A percentile compares a stretch with the other conserved stretches of the same genome.
Evolutionary conservation across 2,329 filamentous ascomycete species (phyloP).

Genomic region (Paraconiothyrium sp.): DNA sequence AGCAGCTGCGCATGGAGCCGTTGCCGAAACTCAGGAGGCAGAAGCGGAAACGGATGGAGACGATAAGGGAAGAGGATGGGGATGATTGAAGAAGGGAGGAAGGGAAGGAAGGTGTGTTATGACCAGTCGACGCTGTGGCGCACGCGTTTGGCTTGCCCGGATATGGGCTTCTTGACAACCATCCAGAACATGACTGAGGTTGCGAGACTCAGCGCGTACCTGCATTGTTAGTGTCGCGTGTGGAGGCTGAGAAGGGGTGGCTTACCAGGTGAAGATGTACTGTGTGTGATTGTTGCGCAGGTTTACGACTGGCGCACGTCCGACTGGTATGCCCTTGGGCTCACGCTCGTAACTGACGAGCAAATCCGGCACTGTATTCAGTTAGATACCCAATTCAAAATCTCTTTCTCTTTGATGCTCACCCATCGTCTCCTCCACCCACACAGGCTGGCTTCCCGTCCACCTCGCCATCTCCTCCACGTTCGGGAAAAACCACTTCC

Average conservation of each 20-base stretch:
- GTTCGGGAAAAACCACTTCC: constrained; percentile 95
- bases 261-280: constrained; percentile 98
- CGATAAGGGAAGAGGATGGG: constrained; percentile 56
- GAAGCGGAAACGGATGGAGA: constrained; percentile 54
- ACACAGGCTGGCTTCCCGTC: constrained; percentile 85
- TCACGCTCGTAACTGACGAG: constrained; percentile 79
- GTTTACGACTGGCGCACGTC: constrained; percentile 87
- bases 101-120: constrained; percentile 32
- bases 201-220: constrained; percentile 85
- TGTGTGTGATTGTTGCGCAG: constrained; percentile 96
- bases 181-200: constrained; percentile 97
- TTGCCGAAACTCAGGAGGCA: constrained; percentile 57
- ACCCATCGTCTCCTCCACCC: constrained; percentile 97
- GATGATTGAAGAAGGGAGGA: constrained; percentile 46
- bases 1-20: constrained; percentile 76
- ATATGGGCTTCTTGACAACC: constrained; percentile 86
- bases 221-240: constrained; percentile 51
- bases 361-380: constrained; percentile 74
- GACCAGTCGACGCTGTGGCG: constrained; percentile 81
- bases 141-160: constrained; percentile 73
- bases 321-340: constrained; percentile 86
- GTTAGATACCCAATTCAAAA: constrained; percentile 40
- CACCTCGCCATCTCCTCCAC: constrained; percentile 88
- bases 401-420: constrained; percentile 35
- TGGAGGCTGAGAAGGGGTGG: background rate